Base-by-base conservation (phyloP, 805 yeast species). In the Suhomyces kilbournensis region DNA sequence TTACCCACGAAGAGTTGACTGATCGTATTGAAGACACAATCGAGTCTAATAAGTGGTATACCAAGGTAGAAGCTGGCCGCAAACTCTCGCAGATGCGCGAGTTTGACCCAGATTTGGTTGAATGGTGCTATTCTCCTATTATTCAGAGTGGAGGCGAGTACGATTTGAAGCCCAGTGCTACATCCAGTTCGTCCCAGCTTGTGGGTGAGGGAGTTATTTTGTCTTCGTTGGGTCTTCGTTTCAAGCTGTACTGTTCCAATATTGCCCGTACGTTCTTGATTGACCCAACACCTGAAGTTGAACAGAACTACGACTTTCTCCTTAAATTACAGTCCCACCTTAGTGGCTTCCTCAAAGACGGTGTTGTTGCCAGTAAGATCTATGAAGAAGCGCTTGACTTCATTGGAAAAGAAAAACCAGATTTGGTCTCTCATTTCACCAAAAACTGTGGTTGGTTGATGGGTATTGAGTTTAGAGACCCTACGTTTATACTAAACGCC, bases 101-200 rank as follows among this genome's bases (percentile, higher is more conserved):
- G 50, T 86, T 91, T 55, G 96, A 90, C 62, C 75, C 86, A 4
- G 83, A 82, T 55, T 81, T 83, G 56, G 72, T 93, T 19, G 98
- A 93, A 67, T 93, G 97, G 97, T 88, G 96, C 58, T 90, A 89
- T 68, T 83, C 91, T 51, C 97, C 98, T 26, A 88, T 91, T 49
- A 80, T 91, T 49, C 96, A 90, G 72, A 86, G 96, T 60, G 96
- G 96, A 50, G 90, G 90, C 34, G 83, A 84, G 51, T 92, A 84
- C 64, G 96, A 91, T 68, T 75, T 92, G 63, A 85, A 80, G 61
- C 92, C 96, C 43, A 84, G 93, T 52, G 96, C 96, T 1, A 82
- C 84, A 52, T 86, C 96, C 1, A 81, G 82, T 49, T 79, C 82
- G 54, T 81, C 82, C 44, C 81, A 80, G 58, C 74, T 87, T 48